phyloP scores from a whole-genome alignment of 352 stramenopile genomes.

The Phytophthora uliginosa region DNA sequence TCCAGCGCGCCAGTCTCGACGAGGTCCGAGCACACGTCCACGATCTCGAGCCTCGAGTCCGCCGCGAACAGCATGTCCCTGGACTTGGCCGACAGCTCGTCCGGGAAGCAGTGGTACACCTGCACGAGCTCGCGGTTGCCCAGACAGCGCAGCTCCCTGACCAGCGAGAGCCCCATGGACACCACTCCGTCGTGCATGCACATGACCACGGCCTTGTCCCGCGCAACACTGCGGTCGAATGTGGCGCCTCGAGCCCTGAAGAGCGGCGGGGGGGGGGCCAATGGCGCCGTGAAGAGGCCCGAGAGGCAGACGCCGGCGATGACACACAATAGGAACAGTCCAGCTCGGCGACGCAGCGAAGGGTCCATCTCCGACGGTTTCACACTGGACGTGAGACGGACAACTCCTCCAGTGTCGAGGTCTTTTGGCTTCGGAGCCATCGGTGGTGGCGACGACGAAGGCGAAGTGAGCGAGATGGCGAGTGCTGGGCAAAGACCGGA shows the following conservation, averaged over 20 bases:
- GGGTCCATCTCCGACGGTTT: constrained; percentile 25
- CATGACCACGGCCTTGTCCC: constrained; percentile 50
- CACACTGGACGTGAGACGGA: background rate
- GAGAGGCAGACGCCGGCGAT: background rate
- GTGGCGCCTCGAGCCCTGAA: constrained; percentile 14
- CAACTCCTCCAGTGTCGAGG: constrained; percentile 19
- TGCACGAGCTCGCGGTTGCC: constrained; percentile 59
- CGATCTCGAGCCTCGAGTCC: constrained; percentile 47
- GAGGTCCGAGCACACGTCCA: constrained; percentile 53
- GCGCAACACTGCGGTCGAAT: constrained; percentile 26
- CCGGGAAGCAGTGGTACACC: constrained; percentile 58
- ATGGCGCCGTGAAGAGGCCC: constrained; percentile 12
- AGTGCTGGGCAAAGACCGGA: constrained; percentile 2
- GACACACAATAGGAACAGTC: constrained; percentile 17
- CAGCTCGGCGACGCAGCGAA: constrained; percentile 15
- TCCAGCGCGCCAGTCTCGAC: constrained; percentile 12
- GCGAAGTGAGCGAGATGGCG: constrained; percentile 9
- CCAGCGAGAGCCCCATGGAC: constrained; percentile 53
- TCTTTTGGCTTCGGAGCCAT: constrained; percentile 14
- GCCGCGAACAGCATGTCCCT: constrained; percentile 33
- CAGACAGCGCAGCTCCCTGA: constrained; percentile 54
- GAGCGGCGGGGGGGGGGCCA: constrained; percentile 14
- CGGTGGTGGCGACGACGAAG: background rate
- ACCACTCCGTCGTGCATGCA: constrained; percentile 53
- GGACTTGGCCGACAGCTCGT: constrained; percentile 47